Evolutionary conservation across 1,139 yeast species (phyloP), one percentile per base, ranked within the genome.

Genomic region (Taiozyma sp.): DNA sequence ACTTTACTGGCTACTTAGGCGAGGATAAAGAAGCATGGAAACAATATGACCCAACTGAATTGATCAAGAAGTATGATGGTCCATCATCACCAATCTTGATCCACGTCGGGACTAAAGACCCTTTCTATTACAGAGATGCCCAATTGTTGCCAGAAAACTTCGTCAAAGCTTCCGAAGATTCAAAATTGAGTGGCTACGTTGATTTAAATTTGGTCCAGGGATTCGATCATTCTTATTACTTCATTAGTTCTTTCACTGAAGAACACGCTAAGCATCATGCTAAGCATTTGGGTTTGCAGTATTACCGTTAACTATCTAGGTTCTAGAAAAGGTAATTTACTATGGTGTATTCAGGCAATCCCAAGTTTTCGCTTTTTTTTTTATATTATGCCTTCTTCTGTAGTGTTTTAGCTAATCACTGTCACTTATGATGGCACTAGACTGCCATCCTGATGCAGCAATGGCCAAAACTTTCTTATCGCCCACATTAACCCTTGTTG

Each of bases 261-360:
- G 89, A 84, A 45, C 98, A 93, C 65, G 90, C 96, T 44, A 80
- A 78, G 56, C 93, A 84, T 67, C 98, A 93, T 63, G 96, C 96
- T 11, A 85, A 83, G 69, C 78, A 81, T 56, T 74, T 91, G 58
- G 89, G 89, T 6, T 72, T 83, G 46, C 51, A 7, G 26, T 24
- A 5, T 24, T 7, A 24, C 26, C 6, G 26, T 24, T 55, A 55
- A 53, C 58, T 52, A 49, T 50, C 56, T 24, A 53, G 49, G 39
- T 47, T 47, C 29, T 52, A 39, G 26, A 24, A 44, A 24, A n/a
- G 16, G 43, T 32, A n/a, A n/a, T 6, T 7, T 14, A 14, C 16
- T 32, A 32, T 5, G 24, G 16, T n/a, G 6, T 16, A 32, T 7
- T n/a, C 11, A 37, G 26, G 32, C 44, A 11, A 43, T 28, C n/a